These are phyloP conservation scores for Polytrichum formosum DNA, from an alignment of 225 moss, liverwort and hornwort species.

Conservation along the genomic window DNA sequence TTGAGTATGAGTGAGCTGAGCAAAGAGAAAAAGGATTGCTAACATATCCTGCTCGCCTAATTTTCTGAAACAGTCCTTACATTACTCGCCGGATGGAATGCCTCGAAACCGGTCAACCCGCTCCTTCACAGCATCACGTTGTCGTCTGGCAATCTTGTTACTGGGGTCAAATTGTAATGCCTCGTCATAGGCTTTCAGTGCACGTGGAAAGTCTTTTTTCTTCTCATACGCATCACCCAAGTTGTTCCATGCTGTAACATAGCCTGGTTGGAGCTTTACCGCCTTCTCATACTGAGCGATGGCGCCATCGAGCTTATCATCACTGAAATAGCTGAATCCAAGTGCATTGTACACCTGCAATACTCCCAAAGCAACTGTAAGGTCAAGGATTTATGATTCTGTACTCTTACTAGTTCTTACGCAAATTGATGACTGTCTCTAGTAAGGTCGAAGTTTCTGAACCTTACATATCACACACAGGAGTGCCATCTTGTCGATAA, in stretches of 20 bases:
- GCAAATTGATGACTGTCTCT: constrained; percentile 1
- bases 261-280: constrained; percentile 84
- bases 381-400: not conserved
- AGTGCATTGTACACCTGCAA: constrained; percentile 88
- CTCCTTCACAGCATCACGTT: constrained; percentile 62
- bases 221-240: constrained; percentile 80
- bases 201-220: constrained; percentile 61
- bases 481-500: too few species aligned
- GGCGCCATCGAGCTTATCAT: constrained; percentile 63
- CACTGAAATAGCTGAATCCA: constrained; percentile 86
- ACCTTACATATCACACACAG: too few species aligned
- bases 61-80: too few species aligned
- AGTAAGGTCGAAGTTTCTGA: not conserved
- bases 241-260: constrained; percentile 98
- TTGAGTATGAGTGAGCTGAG: too few species aligned
- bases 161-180: constrained; percentile 87
- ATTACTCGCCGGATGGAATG: constrained; percentile 41
- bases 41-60: too few species aligned
- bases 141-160: constrained; percentile 75
- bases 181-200: constrained; percentile 79
- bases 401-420: not conserved
- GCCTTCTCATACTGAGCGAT: constrained; percentile 80
- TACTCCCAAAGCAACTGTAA: constrained; percentile 1
- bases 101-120: constrained; percentile 76
- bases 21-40: too few species aligned